Percentiles rank a stretch among this genome's conserved stretches.
phyloP scores from a whole-genome alignment of 2,329 filamentous ascomycete genomes.

The Penicillium sp. region DNA sequence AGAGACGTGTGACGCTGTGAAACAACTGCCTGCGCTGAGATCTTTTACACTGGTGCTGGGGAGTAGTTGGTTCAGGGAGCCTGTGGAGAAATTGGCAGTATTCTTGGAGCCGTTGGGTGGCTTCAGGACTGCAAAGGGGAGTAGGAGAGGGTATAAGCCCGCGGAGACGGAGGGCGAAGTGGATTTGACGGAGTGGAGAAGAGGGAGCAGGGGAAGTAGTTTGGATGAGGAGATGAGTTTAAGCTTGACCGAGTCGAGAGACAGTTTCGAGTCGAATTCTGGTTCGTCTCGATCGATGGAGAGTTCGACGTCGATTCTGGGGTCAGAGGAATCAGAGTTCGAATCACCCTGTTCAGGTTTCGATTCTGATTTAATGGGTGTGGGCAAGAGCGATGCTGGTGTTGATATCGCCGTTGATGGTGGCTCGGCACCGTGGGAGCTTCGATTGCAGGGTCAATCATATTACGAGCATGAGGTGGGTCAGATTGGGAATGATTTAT shows the following conservation, averaged over 20 bases:
- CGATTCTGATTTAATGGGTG: background rate
- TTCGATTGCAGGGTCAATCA: constrained; percentile 39
- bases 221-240: constrained; percentile 16
- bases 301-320: background rate
- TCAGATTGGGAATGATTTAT: constrained; percentile 35
- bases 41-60: constrained; percentile 39
- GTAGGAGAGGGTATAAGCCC: background rate
- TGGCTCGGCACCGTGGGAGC: constrained; percentile 30
- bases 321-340: background rate
- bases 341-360: too few relatives aligned
- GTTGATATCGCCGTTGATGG: background rate
- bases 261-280: background rate
- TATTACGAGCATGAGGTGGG: constrained; percentile 40
- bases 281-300: background rate
- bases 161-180: background rate
- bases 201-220: constrained; percentile 4
- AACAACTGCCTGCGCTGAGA: constrained; percentile 31
- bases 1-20: constrained; percentile 39
- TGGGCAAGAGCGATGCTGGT: background rate
- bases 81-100: constrained; percentile 39
- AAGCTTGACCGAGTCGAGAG: constrained; percentile 4
- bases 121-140: constrained; percentile 10
- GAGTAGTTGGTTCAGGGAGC: constrained; percentile 44
- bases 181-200: background rate
- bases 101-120: constrained; percentile 43